These are phyloP conservation scores for Ceratocystis albifundus DNA, from an alignment of 2,329 filamentous ascomycete genomes.

Conservation along the genomic window DNA sequence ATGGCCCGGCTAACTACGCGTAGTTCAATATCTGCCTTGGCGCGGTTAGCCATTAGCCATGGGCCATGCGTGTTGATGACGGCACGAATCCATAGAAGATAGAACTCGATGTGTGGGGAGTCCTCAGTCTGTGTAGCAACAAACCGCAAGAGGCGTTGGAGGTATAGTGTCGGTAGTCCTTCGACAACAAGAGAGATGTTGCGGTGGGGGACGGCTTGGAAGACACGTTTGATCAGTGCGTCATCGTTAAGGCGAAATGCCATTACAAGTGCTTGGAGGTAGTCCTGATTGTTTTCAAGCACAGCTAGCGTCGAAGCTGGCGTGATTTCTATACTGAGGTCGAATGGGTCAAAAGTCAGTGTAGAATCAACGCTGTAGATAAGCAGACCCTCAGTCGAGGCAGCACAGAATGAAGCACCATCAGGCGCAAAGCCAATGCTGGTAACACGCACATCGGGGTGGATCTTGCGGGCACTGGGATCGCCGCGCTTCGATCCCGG, in stretches of 20 bases:
- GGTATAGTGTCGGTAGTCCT: slow-evolving; percentile 72
- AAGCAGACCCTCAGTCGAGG: slow-evolving; percentile 84
- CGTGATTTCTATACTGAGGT: slow-evolving; percentile 88
- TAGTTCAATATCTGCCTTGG: slow-evolving; percentile 71
- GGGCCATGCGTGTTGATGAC: slow-evolving; percentile 71
- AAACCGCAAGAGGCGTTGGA: slow-evolving; percentile 73
- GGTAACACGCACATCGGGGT: slow-evolving; percentile 73
- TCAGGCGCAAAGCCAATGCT: slow-evolving; percentile 80
- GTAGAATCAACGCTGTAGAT: slow-evolving; percentile 83
- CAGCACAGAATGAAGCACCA: slow-evolving; percentile 83
- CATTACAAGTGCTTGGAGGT: slow-evolving; percentile 90
- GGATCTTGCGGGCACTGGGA: slow-evolving; percentile 61
- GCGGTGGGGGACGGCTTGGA: slow-evolving; percentile 64
- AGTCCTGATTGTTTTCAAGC: slow-evolving; percentile 58
- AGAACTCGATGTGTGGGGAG: slow-evolving; percentile 89
- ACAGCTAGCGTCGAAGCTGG: slow-evolving; percentile 68
- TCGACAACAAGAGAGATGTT: slow-evolving; percentile 70
- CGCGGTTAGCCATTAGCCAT: slow-evolving; percentile 70
- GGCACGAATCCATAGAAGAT: slow-evolving; percentile 81
- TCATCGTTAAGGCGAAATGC: slow-evolving; percentile 88
- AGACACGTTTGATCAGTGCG: slow-evolving; percentile 70
- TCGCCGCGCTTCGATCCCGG: slow-evolving; percentile 78
- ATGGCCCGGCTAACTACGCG: slow-evolving; percentile 72
- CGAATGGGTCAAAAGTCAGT: slow-evolving; percentile 86
- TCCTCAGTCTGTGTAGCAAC: slow-evolving; percentile 80